Conservation (phyloP, 2,329 filamentous ascomycete genomes). For the Beauveria rudraprayagi region DNA sequence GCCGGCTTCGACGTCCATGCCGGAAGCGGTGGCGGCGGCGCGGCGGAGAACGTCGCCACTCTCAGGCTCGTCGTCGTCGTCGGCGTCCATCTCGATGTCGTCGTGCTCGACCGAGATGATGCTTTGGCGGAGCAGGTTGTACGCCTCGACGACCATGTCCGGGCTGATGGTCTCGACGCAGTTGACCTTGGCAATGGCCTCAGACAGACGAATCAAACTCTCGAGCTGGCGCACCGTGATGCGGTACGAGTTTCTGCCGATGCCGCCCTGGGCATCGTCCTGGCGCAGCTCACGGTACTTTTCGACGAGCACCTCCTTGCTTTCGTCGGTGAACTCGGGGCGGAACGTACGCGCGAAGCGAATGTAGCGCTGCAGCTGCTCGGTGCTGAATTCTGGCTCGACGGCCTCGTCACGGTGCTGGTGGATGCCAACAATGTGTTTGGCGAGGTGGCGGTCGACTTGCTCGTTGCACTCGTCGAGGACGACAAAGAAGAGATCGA, state of each 20-base stretch:
- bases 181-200: constrained; percentile 97
- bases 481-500: constrained; percentile 97
- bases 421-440: constrained; percentile 92
- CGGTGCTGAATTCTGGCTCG: constrained; percentile 87
- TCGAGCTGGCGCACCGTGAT: constrained; percentile 96
- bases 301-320: constrained; percentile 75
- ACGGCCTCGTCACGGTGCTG: constrained; percentile 88
- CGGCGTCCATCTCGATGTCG: constrained; percentile 86
- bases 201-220: constrained; percentile 87
- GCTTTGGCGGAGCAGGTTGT: constrained; percentile 80
- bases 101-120: constrained; percentile 98
- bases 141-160: constrained; percentile 85
- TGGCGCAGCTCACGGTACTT: constrained; percentile 93
- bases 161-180: constrained; percentile 85
- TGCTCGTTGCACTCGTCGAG: constrained; percentile 93
- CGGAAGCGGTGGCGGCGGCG: constrained; percentile 31
- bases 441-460: constrained; percentile 81
- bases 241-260: constrained; percentile 90
- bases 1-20: constrained; percentile 39
- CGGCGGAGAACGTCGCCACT: constrained; percentile 38
- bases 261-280: constrained; percentile 88
- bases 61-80: constrained; percentile 42
- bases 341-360: constrained; percentile 92
- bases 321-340: constrained; percentile 82
- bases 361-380: constrained; percentile 94